Evolutionary conservation across 208 protist species (phyloP).

Genomic region (Leishmania amazonensis): DNA sequence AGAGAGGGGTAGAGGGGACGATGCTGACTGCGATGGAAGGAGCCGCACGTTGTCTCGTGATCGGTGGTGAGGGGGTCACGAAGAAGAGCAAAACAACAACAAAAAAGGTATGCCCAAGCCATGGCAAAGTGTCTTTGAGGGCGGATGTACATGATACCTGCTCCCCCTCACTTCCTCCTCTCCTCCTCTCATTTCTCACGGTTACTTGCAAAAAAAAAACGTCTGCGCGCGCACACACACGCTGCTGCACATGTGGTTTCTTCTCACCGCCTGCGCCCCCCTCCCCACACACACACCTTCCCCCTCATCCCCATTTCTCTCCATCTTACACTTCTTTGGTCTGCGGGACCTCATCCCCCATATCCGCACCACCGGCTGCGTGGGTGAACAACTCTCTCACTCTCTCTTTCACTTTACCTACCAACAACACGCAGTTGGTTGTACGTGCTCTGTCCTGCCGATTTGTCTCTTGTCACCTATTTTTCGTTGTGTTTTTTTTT

Average conservation of each 20-base stretch:
- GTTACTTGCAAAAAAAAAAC: not conserved
- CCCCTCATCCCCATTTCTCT: not conserved
- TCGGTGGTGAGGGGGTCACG: not conserved
- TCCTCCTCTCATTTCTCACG: not conserved
- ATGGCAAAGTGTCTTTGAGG: not conserved
- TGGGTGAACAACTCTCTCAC: not conserved
- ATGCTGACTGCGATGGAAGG: not conserved
- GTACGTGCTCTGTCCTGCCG: not conserved
- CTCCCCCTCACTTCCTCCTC: not conserved
- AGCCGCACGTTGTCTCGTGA: not conserved
- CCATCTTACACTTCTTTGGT: not conserved
- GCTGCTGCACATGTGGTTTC: not conserved
- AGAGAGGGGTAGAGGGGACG: not conserved
- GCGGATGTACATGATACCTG: not conserved
- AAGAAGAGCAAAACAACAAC: not conserved
- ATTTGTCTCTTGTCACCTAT: slow-evolving; percentile 6
- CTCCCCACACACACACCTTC: not conserved
- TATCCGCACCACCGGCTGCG: not conserved
- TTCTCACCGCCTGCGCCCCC: not conserved
- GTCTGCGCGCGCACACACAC: not conserved
- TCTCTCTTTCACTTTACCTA: not conserved
- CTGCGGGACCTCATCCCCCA: not conserved
- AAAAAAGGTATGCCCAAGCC: not conserved
- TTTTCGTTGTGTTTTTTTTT: not conserved
- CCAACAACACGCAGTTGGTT: slow-evolving; percentile 6